Evolutionary conservation across 164 flowering plant genomes (phyloP), one percentile per base, ranked within the genome.

Genomic region (grape (Vitis vinifera)): DNA sequence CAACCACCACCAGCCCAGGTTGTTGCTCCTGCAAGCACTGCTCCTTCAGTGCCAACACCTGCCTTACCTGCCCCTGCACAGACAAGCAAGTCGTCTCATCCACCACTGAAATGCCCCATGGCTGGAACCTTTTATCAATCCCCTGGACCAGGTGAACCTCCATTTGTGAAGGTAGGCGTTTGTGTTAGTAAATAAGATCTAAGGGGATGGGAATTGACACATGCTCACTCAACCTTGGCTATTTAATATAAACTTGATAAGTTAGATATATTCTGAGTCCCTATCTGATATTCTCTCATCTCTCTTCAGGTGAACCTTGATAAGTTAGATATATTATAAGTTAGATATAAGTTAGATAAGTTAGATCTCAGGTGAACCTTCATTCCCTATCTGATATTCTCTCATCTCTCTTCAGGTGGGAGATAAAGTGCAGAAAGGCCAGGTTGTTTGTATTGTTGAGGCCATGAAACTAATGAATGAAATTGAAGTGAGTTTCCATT

Each of bases 391-490:
- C 27, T 16, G 7, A 10, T 55, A 47, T 69, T 27, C 50, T 14
- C 15, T 51, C 13, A 23, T 59, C 64, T 27, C 59, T 68, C 17
- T 61, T 19, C 73, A 90, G 95, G 90, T 90, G 6, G 95, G 95
- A 73, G 95, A 88, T 68, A 88, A 90, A 68, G 87, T 90, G 63
- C 80, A 88, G 78, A 87, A 90, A 78, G 95, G 95, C 10, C 91
- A 90, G 74, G 87, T 90, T 12, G 2, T 90, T 51, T 90, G 95
- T 86, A 87, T 90, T 71, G 73, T 90, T 48, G 95, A 90, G 72
- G 95, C 95, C 70, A 90, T 90, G 95, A 90, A 90, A 73, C 73
- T 90, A 74, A 88, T 90, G 95, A 90, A 90, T 73, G 95, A 90
- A 69, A 90, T 90, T 67, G 95, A 90, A 73, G 95, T 90, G 77